Evolutionary conservation across 768 basidiomycete species (phyloP).

Genomic region (Tulasnella sp.): DNA sequence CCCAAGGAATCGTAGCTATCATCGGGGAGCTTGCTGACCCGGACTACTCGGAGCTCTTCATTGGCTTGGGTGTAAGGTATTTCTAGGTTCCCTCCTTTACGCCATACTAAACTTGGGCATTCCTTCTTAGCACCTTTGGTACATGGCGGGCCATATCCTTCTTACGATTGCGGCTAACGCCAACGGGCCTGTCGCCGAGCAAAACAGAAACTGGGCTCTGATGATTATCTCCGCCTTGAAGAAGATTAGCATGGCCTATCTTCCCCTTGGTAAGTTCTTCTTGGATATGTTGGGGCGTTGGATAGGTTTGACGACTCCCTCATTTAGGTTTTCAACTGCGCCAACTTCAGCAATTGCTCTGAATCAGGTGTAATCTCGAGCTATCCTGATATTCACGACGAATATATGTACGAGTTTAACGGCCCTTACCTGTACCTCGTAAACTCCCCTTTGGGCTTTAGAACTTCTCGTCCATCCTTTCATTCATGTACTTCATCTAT

Average conservation of each 20-base stretch:
- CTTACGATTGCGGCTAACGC: not conserved
- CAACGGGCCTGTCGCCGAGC: not conserved
- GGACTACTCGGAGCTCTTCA: constrained; percentile 16
- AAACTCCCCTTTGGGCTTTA: not conserved
- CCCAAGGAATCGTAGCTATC: not conserved
- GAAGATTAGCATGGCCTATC: constrained; percentile 11
- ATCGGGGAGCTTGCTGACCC: not conserved
- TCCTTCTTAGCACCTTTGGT: constrained; percentile 7
- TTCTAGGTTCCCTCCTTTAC: not conserved
- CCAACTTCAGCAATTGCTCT: constrained; percentile 12
- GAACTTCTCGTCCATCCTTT: not conserved
- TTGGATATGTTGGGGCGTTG: not conserved
- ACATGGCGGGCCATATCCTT: constrained; percentile 2
- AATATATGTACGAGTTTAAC: not conserved
- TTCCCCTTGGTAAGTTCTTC: constrained; percentile 5
- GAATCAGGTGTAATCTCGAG: no score
- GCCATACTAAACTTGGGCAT: not conserved
- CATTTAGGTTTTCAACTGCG: constrained; percentile 12
- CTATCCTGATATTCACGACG: not conserved
- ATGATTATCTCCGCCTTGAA: constrained; percentile 5
- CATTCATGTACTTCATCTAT: not conserved
- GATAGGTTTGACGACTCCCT: not conserved
- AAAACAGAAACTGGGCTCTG: not conserved
- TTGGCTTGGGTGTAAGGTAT: constrained; percentile 16
- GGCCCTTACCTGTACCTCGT: not conserved